Evolutionary conservation across 2,329 filamentous ascomycete species (phyloP).

Genomic region (Chaetothyriales sp.): DNA sequence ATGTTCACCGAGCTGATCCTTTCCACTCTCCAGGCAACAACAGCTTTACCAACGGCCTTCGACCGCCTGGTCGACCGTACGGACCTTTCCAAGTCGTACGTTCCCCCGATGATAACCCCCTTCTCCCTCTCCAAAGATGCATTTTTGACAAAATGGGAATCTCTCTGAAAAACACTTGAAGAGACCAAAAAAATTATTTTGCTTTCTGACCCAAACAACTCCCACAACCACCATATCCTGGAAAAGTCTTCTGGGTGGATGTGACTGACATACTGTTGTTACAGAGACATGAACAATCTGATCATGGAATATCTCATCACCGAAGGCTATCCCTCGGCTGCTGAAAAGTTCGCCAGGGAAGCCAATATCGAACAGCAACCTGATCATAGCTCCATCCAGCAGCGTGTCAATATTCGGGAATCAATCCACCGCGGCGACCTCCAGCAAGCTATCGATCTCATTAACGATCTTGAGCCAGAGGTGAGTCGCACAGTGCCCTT

Average conservation of each 20-base stretch:
- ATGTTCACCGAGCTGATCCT: neutral
- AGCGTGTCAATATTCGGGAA: conserved; percentile 68
- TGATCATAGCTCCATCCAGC: conserved; percentile 56
- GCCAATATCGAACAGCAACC: conserved; percentile 68
- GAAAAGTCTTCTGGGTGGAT: conserved; percentile 3
- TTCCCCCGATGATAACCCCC: conserved; percentile 22
- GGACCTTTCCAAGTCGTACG: conserved; percentile 81
- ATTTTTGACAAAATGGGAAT: conserved; percentile 96
- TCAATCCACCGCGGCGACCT: conserved; percentile 78
- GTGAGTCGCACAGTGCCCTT: conserved; percentile 40
- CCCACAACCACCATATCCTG: conserved; percentile 1
- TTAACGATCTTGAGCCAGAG: conserved; percentile 83
- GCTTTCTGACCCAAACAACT: conserved; percentile 43
- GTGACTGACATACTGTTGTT: conserved; percentile 19
- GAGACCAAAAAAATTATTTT: conserved; percentile 68
- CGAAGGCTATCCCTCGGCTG: conserved; percentile 85
- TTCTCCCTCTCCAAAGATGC: conserved; percentile 55
- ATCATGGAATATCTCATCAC: conserved; percentile 95
- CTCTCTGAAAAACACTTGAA: conserved; percentile 90
- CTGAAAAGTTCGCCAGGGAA: conserved; percentile 84
- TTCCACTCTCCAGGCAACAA: neutral
- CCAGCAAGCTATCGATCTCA: conserved; percentile 63
- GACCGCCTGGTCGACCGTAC: conserved; percentile 68
- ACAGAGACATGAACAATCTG: conserved; percentile 82
- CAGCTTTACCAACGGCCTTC: conserved; percentile 38